Base-by-base conservation (phyloP, 2,329 filamentous ascomycete genomes). In the Apiospora kogelbergensis region DNA sequence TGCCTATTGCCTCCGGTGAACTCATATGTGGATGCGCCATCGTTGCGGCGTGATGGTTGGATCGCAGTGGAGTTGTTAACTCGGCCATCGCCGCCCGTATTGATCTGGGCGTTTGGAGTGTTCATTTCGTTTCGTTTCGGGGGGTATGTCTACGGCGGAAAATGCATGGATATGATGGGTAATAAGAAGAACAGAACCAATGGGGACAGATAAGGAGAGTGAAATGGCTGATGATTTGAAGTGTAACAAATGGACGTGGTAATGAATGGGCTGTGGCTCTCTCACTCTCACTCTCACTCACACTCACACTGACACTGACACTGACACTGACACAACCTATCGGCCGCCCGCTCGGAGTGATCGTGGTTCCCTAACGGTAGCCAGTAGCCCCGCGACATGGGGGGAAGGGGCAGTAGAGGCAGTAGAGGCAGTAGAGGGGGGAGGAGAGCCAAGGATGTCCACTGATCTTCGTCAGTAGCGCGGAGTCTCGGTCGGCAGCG, bases 31-130 rank as follows among this genome's bases (percentile, higher is more conserved):
- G 66, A 73, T 74, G 73, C 69, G 76, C 73, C 76, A 72, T 78
- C 76, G 67, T 77, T 72, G 46, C 73, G 70, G 44, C 74, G 73
- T 63, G 74, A 72, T 67, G 63, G 68, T 63, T 72, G 68, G 37
- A 68, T 44, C 26, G 72, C 71, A 57, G 73, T 48, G 17, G 74
- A 65, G 65, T 71, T 68, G 60, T 69, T 65, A 48, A 71, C 63
- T 65, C 67, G 67, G 65, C 74, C 72, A 71, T 70, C 73, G 70
- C 70, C 53, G 53, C 30, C 30, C 30, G 26, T n/a, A 22, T 37
- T 37, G 48, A 22, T 72, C 71, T 74, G 73, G 71, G 73, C 73
- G 72, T 73, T 70, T 67, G 70, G 73, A 46, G 68, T 71, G 63
- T 72, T 72, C 72, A 73, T 72, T 24, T 72, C 67, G 69, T 71